Base-by-base conservation (phyloP, 2,329 filamentous ascomycete genomes). In the Rhynchosporium secalis region DNA sequence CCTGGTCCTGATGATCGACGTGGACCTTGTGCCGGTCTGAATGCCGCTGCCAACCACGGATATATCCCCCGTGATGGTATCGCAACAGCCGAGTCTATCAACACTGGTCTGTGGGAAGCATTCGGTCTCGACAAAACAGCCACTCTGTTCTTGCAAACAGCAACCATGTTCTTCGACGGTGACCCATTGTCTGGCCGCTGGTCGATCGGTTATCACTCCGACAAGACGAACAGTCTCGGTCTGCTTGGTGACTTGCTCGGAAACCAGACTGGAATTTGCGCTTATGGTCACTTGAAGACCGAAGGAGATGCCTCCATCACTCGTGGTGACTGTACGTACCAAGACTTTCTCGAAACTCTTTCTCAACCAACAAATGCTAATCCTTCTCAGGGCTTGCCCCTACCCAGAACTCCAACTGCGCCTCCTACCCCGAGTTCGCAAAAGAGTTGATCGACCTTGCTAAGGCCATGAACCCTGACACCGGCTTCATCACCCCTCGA, bases 41-140 rank as follows among this genome's bases (percentile, higher is more conserved):
- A 77, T 62, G 75, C 76, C 3, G 62, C 77, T 40, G 76, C 76
- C 51, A 77, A 77, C 54, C 76, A 77, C 66, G 74, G 71, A n/a
- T 77, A 76, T 58, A 74, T 77, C 20, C 61, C 63, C 26, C 56
- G 62, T 12, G 46, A 62, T 20, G 64, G 65, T 31, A 63, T 66
- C 26, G 62, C 58, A 4, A 63, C 58, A 41, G 58, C 59, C 4
- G 52, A 58, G 12, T 52, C 56, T 31, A 47, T 63, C 15, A 56
- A 64, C 43, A 60, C 52, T 1, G 65, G 64, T 20, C 40, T 63
- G 1, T 60, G 47, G 52, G 43, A 64, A 48, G 61, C 64, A 6
- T 70, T 67, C 41, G 66, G 65, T 1, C 48, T 68, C 5, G 65
- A 67, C 45, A 58, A 62, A 26, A 64, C 65, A 2, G 60, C 66